phyloP scores from a whole-genome alignment of 108 stramenopile genomes.

The Bacterosira constricta region DNA sequence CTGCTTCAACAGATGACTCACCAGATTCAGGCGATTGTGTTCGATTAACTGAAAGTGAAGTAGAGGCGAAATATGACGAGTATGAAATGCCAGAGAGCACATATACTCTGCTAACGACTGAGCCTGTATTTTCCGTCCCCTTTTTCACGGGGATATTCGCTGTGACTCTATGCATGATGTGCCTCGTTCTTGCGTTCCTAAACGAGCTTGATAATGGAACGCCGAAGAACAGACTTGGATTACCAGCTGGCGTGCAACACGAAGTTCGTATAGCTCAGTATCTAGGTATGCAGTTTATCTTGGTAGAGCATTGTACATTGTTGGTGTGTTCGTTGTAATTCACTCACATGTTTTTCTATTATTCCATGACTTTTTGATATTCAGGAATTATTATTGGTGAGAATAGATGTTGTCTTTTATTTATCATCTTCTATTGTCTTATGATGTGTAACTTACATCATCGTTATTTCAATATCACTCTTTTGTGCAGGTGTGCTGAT shows the following conservation, averaged over 20 bases:
- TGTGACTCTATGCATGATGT: slow-evolving; percentile 14
- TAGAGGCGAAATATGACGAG: no score
- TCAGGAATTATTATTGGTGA: not conserved
- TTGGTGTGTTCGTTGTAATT: not conserved
- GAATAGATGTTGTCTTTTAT: not conserved
- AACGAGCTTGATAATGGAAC: slow-evolving; percentile 30
- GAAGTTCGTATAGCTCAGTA: slow-evolving; percentile 32
- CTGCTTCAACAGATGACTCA: no score
- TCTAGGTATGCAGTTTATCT: slow-evolving; percentile 6
- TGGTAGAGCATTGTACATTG: not conserved
- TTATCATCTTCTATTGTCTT: not conserved
- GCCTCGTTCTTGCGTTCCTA: slow-evolving; percentile 21
- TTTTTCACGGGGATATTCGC: slow-evolving; percentile 20
- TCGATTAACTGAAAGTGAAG: no score
- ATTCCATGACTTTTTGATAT: not conserved
- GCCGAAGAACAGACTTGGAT: slow-evolving; percentile 21
- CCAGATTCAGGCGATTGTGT: no score
- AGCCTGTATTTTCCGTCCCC: slow-evolving; percentile 10
- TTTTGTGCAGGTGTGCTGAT: slow-evolving; percentile 10
- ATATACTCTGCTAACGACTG: slow-evolving; percentile 29
- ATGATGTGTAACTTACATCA: not conserved
- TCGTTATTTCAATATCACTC: not conserved
- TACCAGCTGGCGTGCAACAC: slow-evolving; percentile 24
- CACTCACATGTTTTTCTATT: not conserved
- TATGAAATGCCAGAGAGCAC: slow-evolving; percentile 37